Conservation (phyloP, 306 rosid genomes). For the Prunus armeniaca region DNA sequence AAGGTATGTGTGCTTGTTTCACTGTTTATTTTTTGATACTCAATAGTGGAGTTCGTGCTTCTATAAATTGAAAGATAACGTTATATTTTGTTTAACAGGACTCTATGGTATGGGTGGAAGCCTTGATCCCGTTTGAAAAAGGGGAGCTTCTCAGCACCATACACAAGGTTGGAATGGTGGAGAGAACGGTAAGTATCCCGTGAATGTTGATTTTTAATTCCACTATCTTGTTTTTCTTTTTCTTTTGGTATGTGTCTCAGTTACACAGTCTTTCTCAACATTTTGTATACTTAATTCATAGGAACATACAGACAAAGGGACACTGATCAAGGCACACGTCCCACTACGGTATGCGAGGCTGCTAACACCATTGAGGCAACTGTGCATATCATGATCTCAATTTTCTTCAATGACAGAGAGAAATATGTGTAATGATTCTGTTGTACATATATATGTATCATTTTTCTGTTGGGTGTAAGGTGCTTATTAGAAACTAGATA, state of each 20-base stretch:
- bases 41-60: constrained; percentile 3
- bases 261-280: background rate
- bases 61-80: background rate
- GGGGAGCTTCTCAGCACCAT: constrained; percentile 92
- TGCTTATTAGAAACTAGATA: background rate
- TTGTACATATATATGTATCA: constrained; percentile 8
- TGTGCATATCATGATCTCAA: constrained; percentile 47
- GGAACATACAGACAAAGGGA: constrained; percentile 88
- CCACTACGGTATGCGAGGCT: constrained; percentile 94
- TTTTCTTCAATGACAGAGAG: constrained; percentile 12
- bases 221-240: background rate
- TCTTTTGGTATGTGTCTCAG: background rate
- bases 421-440: constrained; percentile 9
- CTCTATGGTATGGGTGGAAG: constrained; percentile 96
- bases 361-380: constrained; percentile 89
- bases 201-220: background rate
- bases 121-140: constrained; percentile 85
- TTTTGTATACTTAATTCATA: constrained; percentile 18
- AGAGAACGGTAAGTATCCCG: constrained; percentile 70
- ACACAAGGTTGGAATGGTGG: constrained; percentile 95
- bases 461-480: background rate
- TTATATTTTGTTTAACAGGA: constrained; percentile 45
- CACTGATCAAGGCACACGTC: constrained; percentile 80
- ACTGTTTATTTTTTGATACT: background rate
- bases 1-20: constrained; percentile 49